Conservation (phyloP, 1,284 basidiomycete genomes). For the Sanghuangporus weigelae region DNA sequence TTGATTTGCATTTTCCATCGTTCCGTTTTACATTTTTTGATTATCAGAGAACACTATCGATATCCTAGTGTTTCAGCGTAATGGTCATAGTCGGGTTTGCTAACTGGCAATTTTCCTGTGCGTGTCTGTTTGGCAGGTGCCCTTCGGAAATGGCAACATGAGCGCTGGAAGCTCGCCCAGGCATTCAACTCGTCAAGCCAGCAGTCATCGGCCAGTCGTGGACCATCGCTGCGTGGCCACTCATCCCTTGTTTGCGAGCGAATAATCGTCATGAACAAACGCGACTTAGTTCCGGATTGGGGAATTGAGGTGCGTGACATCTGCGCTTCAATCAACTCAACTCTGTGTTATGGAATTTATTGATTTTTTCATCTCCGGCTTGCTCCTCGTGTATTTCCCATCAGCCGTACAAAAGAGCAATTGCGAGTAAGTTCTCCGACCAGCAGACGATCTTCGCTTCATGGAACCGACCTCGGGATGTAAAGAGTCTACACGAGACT, state of each 20-base stretch:
- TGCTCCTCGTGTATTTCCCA: background rate
- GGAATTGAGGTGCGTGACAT: slow-evolving; percentile 69
- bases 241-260: slow-evolving; percentile 60
- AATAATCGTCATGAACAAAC: slow-evolving; percentile 90
- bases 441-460: slow-evolving; percentile 67
- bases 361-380: slow-evolving; percentile 1
- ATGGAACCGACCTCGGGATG: slow-evolving; percentile 60
- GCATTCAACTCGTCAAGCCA: slow-evolving; percentile 31
- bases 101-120: background rate
- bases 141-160: slow-evolving; percentile 56
- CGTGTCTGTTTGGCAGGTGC: slow-evolving; percentile 37
- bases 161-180: slow-evolving; percentile 45
- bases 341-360: too few relatives aligned
- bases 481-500: slow-evolving; percentile 55
- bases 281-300: slow-evolving; percentile 83
- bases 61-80: background rate
- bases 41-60: background rate
- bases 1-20: background rate
- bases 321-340: background rate
- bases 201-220: slow-evolving; percentile 19
- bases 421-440: slow-evolving; percentile 60
- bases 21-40: background rate
- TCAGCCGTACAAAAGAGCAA: slow-evolving; percentile 67
- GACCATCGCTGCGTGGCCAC: slow-evolving; percentile 20
- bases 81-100: too few relatives aligned